Evolutionary conservation across 306 rosid genomes (phyloP).

Genomic region (Betula pendula): DNA sequence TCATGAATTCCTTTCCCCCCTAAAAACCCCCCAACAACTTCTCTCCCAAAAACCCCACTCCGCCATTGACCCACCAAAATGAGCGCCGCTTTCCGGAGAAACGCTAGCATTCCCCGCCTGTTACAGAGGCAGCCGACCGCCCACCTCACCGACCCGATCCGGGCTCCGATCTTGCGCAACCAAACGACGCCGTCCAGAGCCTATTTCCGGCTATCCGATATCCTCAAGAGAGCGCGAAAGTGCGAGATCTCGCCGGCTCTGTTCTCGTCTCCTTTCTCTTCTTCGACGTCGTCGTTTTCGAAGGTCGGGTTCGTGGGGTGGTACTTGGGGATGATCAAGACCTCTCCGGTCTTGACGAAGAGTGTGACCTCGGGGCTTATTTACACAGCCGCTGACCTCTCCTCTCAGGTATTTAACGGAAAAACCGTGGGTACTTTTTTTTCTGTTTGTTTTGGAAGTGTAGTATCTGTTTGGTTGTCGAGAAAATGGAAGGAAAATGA

Average conservation of each 20-base stretch:
- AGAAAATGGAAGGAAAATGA: background rate
- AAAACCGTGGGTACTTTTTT: background rate
- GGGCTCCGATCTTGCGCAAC: conserved; percentile 22
- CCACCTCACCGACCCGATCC: conserved; percentile 26
- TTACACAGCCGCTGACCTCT: conserved; percentile 78
- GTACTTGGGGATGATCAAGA: conserved; percentile 76
- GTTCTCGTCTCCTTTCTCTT: conserved; percentile 48
- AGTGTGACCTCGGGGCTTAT: conserved; percentile 70
- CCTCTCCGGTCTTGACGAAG: conserved; percentile 68
- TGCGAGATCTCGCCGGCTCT: conserved; percentile 40
- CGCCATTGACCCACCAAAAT: conserved; percentile 5
- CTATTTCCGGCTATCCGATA: conserved; percentile 43
- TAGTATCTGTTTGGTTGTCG: conserved; percentile 6
- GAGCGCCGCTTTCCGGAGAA: conserved; percentile 41
- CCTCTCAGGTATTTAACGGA: conserved; percentile 64
- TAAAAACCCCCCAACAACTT: background rate
- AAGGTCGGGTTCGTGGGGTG: conserved; percentile 65
- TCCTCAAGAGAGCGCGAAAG: conserved; percentile 40
- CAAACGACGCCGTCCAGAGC: conserved; percentile 35
- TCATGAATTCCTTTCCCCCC: background rate
- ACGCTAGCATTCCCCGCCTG: conserved; percentile 28
- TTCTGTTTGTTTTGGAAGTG: background rate
- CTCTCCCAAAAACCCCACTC: background rate
- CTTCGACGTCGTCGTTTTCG: conserved; percentile 47
- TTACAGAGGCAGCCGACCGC: conserved; percentile 33